phyloP scores from a whole-genome alignment of 1,139 yeast species.

The Meyerozyma sp. region DNA sequence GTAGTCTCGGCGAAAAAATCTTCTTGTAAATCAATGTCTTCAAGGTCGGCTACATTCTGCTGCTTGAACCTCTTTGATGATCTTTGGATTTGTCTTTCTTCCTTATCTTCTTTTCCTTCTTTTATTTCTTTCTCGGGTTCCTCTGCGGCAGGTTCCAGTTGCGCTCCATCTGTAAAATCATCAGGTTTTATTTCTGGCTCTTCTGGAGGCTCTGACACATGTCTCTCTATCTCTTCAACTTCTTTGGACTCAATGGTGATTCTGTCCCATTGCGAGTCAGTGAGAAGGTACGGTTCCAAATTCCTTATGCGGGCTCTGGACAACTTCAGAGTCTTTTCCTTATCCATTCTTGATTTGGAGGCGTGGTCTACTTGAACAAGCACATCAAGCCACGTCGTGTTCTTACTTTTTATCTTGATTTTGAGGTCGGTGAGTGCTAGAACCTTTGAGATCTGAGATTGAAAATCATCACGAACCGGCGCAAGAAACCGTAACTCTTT shows the following conservation, averaged over 20 bases:
- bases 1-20: conserved; percentile 22
- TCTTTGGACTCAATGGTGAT: conserved; percentile 19
- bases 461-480: conserved; percentile 26
- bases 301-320: conserved; percentile 31
- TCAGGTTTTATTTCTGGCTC: conserved; percentile 1
- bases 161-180: neutral
- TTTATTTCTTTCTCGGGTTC: conserved; percentile 4
- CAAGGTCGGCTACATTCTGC: conserved; percentile 18
- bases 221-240: conserved; percentile 5
- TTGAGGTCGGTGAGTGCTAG: conserved; percentile 6
- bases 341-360: conserved; percentile 25
- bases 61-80: conserved; percentile 34
- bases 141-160: neutral
- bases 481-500: conserved; percentile 16
- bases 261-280: conserved; percentile 44
- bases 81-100: conserved; percentile 17
- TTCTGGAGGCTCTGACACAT: conserved; percentile 4
- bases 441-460: conserved; percentile 13
- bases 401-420: conserved; percentile 7
- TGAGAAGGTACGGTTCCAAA: conserved; percentile 47
- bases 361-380: conserved; percentile 22
- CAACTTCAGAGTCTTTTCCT: conserved; percentile 26
- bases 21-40: conserved; percentile 16
- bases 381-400: conserved; percentile 20
- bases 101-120: conserved; percentile 2